Base-by-base conservation (phyloP, 345 rosid genomes). In the Murraya paniculata region DNA sequence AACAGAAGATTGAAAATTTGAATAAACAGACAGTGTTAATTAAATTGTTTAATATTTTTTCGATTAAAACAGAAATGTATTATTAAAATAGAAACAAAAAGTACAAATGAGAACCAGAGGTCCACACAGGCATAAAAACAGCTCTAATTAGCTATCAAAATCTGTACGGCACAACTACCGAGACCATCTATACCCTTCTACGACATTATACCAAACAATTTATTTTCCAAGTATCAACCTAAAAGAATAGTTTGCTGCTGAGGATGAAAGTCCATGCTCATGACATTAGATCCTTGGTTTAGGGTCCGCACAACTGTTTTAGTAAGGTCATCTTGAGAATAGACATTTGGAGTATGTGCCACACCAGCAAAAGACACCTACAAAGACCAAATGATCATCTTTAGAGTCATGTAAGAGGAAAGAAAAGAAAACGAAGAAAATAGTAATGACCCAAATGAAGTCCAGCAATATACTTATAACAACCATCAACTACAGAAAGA, bases 251-350 rank as follows among this genome's bases (percentile, higher is more conserved):
- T 85, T 75, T 84, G 90, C 27, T 85, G 88, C 76, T 68, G 78
- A n/a, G 90, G 90, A 84, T 87, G 87, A 75, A 85, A 87, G 60
- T 87, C 90, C 88, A 87, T 85, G 84, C 90, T 84, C 85, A 77
- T 87, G 76, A 87, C 90, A 83, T 65, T 72, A 53, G 90, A 85
- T 27, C 88, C 90, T 81, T 87, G 90, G 75, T 59, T 82, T 28
- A 85, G 73, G 64, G 81, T 64, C 77, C 75, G 77, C 22, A 82
- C 71, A 36, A 84, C 80, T 74, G 73, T 68, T 76, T 81, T 84
- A 41, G 89, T 80, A 50, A 87, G 84, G 77, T 87, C 89, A 48
- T 84, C 89, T 48, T 65, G 86, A 53, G 94, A 89, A 82, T 83
- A 89, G 64, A 83, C 68, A 78, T 86, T 89, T 57, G 88, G 88